These are phyloP conservation scores for Cadophora gregata DNA, from an alignment of 2,329 filamentous ascomycete species.

Conservation along the genomic window DNA sequence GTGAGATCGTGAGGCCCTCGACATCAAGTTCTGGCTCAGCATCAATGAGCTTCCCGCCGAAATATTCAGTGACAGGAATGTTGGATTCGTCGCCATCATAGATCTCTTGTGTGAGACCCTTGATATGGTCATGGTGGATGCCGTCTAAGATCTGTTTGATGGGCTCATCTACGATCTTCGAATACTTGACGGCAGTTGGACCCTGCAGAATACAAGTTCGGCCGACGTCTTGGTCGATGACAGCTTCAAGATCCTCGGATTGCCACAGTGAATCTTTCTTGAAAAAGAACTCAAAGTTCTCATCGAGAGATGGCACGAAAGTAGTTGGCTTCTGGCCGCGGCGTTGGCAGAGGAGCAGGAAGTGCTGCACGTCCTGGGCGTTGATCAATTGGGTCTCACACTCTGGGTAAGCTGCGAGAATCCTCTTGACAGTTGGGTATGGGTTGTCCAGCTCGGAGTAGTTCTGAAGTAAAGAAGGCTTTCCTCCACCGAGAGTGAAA, in stretches of 20 bases:
- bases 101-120: constrained; percentile 76
- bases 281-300: constrained; percentile 99
- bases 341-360: constrained; percentile 89
- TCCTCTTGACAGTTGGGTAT: constrained; percentile 76
- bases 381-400: constrained; percentile 92
- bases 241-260: constrained; percentile 94
- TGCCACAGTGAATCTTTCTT: constrained; percentile 99
- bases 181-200: constrained; percentile 89
- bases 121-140: constrained; percentile 88
- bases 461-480: constrained; percentile 84
- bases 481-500: constrained; percentile 75
- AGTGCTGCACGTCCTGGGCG: constrained; percentile 97
- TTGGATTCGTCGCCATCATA: constrained; percentile 75
- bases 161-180: constrained; percentile 87
- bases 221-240: constrained; percentile 94
- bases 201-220: constrained; percentile 96
- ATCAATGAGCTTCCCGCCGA: constrained; percentile 85
- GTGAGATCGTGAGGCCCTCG: constrained; percentile 83
- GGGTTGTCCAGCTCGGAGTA: constrained; percentile 88
- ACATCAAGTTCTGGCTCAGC: constrained; percentile 75
- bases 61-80: constrained; percentile 91
- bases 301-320: constrained; percentile 93
- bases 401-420: constrained; percentile 84
- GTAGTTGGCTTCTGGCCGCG: constrained; percentile 95
- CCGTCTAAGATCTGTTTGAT: constrained; percentile 93